phyloP scores from a whole-genome alignment of 768 basidiomycete species.

The Artomyces pyxidatus region DNA sequence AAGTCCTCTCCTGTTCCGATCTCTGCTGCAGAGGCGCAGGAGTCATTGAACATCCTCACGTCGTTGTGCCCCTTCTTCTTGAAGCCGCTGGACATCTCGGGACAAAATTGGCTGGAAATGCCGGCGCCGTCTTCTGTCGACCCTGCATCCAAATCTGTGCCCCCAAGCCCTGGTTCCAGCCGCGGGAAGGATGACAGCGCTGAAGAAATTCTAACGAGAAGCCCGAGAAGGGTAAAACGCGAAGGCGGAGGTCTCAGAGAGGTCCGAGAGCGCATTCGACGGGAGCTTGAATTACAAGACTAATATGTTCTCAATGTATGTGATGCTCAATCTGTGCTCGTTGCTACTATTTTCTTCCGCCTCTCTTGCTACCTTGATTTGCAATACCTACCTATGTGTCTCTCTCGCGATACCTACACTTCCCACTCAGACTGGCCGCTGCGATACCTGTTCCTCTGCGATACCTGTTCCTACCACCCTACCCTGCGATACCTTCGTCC shows the following conservation, averaged over 20 bases:
- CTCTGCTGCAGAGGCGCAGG: conserved; percentile 67
- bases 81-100: conserved; percentile 49
- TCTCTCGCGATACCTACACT: neutral
- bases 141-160: conserved; percentile 18
- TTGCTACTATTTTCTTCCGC: neutral
- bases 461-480: too few species aligned
- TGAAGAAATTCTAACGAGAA: conserved; percentile 53
- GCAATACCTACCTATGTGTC: conserved; percentile 14
- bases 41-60: conserved; percentile 60
- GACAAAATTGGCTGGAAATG: conserved; percentile 53
- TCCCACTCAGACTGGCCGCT: neutral
- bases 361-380: conserved; percentile 9
- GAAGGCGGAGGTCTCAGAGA: conserved; percentile 70
- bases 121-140: conserved; percentile 32
- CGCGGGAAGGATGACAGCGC: conserved; percentile 49
- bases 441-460: neutral
- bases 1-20: conserved; percentile 80
- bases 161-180: conserved; percentile 41
- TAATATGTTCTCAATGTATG: conserved; percentile 14
- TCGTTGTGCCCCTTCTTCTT: conserved; percentile 78
- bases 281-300: conserved; percentile 68
- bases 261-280: conserved; percentile 74
- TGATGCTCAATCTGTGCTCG: conserved; percentile 7
- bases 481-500: too few species aligned
- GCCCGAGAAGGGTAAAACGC: conserved; percentile 62